Conservation (phyloP, 495 filamentous ascomycete species). For the Trichoderma reesei region DNA sequence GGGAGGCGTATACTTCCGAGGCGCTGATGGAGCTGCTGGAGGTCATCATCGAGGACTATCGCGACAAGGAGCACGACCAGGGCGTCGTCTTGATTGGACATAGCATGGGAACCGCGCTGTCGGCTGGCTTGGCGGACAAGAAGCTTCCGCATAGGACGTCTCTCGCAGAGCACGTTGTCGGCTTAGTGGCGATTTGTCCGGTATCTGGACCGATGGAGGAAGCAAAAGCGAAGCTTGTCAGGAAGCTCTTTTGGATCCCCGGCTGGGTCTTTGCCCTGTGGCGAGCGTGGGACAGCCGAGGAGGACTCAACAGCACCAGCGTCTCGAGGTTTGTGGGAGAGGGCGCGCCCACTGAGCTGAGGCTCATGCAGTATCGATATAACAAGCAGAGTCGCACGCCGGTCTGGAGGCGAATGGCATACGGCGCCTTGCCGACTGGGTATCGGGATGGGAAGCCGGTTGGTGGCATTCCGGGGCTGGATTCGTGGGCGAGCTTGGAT, state of each 20-base stretch:
- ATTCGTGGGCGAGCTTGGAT: constrained; percentile 63
- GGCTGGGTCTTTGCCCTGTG: constrained; percentile 64
- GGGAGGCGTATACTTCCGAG: constrained; percentile 72
- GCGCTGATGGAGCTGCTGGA: constrained; percentile 66
- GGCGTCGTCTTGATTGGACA: constrained; percentile 75
- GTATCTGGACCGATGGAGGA: constrained; percentile 49
- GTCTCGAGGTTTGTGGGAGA: constrained; percentile 71
- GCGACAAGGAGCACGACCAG: constrained; percentile 55
- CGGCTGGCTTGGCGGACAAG: constrained; percentile 61
- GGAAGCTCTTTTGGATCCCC: constrained; percentile 55
- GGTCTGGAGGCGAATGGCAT: constrained; percentile 78
- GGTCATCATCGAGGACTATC: constrained; percentile 60
- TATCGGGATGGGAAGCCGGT: constrained; percentile 38
- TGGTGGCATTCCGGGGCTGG: constrained; percentile 59
- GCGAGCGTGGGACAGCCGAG: constrained; percentile 70
- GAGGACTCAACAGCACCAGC: constrained; percentile 66
- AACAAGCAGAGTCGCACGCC: constrained; percentile 74
- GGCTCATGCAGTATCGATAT: constrained; percentile 68
- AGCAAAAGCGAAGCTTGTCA: constrained; percentile 40
- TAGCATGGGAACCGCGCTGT: constrained; percentile 77
- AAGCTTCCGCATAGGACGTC: constrained; percentile 32
- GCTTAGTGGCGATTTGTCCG: constrained; percentile 74
- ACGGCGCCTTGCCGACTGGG: constrained; percentile 48
- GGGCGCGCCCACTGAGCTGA: constrained; percentile 62
- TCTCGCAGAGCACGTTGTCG: constrained; percentile 55